Evolutionary conservation across 192 early-diverging fungal species (phyloP), one percentile per base, ranked within the genome.

Genomic region (Glomus cerebriforme): DNA sequence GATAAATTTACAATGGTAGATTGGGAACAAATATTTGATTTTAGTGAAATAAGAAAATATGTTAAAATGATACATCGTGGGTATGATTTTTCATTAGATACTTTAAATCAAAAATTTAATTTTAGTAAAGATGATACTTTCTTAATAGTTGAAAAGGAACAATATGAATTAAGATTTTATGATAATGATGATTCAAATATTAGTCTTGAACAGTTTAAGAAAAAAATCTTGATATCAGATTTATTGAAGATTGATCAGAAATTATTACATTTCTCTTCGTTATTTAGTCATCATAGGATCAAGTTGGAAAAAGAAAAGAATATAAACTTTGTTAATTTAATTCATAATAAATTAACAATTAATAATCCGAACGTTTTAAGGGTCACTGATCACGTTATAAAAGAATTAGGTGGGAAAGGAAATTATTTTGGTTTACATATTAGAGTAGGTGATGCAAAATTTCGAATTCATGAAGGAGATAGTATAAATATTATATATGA

Each of bases 381-480:
- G n/a, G 4, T 17, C 24, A 27, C 3, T 45, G 26, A 71, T 2
- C n/a, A 7, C 0, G 24, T 71, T n/a, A 47, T 71, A 6, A 6
- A 71, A 26, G 2, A 47, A 22, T 47, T 71, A 24, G 69, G 69
- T 24, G 69, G 69, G n/a, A 7, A 7, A 71, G n/a, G n/a, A 10
- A n/a, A 22, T 45, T 71, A 71, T 45, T 24, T 71, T 39, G 69
- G 69, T 35, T 19, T 71, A 26, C 69, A 71, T 39, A n/a, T 71
- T 27, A 47, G 43, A n/a, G 6, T 9, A 0, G 5, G 19, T 10
- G 43, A 27, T 26, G 9, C 3, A 32, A 17, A 5, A 5, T 64
- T 64, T 32, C 9, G 7, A 64, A 3, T 32, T 32, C 0, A 32
- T n/a, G 62, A 1, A 64, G 7, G 15, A 15, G 1, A 31, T 15